Conservation (phyloP, 768 basidiomycete species). For the Agaricus sinodeliciosus region DNA sequence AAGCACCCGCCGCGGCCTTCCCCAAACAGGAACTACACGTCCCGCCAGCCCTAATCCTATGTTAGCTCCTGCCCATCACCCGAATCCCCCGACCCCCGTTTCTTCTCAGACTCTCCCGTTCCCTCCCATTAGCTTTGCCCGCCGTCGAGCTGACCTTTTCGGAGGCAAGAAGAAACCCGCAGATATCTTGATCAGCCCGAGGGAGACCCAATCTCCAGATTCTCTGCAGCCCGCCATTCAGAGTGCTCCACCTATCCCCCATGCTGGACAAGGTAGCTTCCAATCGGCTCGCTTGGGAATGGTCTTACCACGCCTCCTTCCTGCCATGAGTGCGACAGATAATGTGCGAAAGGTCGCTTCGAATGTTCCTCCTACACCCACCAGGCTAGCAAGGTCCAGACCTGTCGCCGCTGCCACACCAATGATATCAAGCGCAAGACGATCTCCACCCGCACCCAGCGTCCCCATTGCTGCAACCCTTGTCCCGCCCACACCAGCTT, state of each 20-base stretch:
- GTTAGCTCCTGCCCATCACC: conserved; percentile 20
- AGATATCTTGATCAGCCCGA: conserved; percentile 71
- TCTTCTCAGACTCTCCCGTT: conserved; percentile 47
- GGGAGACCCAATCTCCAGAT: conserved; percentile 46
- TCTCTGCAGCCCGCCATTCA: conserved; percentile 64
- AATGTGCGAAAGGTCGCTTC: conserved; percentile 42
- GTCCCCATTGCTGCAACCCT: conserved; percentile 63
- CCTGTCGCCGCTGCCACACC: conserved; percentile 17
- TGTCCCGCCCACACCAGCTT: conserved; percentile 66
- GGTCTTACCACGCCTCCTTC: conserved; percentile 61
- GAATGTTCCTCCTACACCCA: conserved; percentile 69
- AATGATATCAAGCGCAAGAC: conserved; percentile 25
- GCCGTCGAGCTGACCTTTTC: conserved; percentile 60
- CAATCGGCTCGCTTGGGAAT: conserved; percentile 46
- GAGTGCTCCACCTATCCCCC: conserved; percentile 67
- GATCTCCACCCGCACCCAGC: conserved; percentile 51
- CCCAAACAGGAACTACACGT: conserved; percentile 16
- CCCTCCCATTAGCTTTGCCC: conserved; percentile 72
- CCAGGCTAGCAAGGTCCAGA: conserved; percentile 47
- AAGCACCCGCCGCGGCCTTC: conserved; percentile 25
- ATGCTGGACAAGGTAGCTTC: conserved; percentile 36
- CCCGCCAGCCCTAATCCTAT: conserved; percentile 29
- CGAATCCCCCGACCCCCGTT: conserved; percentile 19
- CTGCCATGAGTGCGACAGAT: conserved; percentile 37
- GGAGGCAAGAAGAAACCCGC: conserved; percentile 70